Conservation (phyloP, 2,329 filamentous ascomycete species). For the Metarhizium anisopliae region DNA sequence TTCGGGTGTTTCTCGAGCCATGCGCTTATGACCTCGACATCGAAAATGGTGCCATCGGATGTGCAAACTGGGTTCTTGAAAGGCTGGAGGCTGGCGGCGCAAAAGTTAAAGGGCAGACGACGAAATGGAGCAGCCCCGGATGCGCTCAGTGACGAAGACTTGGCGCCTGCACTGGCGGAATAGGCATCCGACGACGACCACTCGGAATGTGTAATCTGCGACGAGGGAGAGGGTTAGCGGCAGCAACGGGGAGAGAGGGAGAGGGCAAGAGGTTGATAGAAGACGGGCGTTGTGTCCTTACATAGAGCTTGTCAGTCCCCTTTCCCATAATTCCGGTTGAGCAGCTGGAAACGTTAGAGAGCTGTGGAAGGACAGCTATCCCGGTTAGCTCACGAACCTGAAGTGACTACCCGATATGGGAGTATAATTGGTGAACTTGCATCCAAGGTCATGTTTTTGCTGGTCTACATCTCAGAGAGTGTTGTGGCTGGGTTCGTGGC, state of each 20-base stretch:
- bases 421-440: too few species aligned
- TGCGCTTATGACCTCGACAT: constrained; percentile 84
- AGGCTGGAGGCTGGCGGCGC: constrained; percentile 88
- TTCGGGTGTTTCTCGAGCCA: constrained; percentile 85
- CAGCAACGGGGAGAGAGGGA: background rate
- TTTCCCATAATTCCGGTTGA: constrained; percentile 25
- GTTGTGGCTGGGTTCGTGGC: too few species aligned
- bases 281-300: constrained; percentile 12
- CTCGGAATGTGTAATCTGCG: constrained; percentile 85
- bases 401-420: too few species aligned
- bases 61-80: constrained; percentile 95
- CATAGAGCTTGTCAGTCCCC: constrained; percentile 38
- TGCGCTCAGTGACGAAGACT: constrained; percentile 47
- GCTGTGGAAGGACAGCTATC: too few species aligned
- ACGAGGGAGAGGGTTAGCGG: constrained; percentile 3
- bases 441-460: too few species aligned
- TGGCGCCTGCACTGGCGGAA: constrained; percentile 67
- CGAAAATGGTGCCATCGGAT: constrained; percentile 77
- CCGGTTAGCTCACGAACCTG: too few species aligned
- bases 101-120: constrained; percentile 94
- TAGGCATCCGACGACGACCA: constrained; percentile 90
- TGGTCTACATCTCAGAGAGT: too few species aligned
- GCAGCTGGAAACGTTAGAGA: too few species aligned
- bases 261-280: too few species aligned
- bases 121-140: constrained; percentile 55